Evolutionary conservation across 352 stramenopile genomes (phyloP), one percentile per base, ranked within the genome.

Genomic region (Pythium grandisporangium): DNA sequence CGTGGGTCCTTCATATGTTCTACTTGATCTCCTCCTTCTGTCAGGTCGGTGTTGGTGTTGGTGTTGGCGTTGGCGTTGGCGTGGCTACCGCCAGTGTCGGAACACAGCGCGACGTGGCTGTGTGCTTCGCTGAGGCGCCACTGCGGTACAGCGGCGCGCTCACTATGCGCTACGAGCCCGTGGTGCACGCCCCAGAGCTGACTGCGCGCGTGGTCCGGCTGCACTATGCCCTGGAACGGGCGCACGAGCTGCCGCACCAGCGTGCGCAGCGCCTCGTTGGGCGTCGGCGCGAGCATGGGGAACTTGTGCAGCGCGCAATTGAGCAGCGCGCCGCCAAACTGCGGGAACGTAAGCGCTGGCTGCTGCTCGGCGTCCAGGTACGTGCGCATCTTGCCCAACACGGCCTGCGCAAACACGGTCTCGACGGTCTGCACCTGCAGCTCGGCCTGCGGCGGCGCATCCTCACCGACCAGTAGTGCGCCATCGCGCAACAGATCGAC

Each of bases 331-430:
- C 68, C 71, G 14, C 63, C 70, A 42, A 84, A 84, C 13, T 70
- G 55, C 11, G 58, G 52, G 42, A 84, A 84, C 0, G 68, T 68
- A 22, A 84, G 52, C 5, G 61, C 66, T 11, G 71, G 71, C 22
- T 66, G 44, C 1, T 45, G 57, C 7, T 81, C 67, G 0, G 55
- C 57, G 39, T 84, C 71, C 3, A 84, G 37, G 27, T 77, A 79
- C 30, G 69, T 53, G 22, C 71, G 66, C 30, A 84, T 55, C 41
- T 81, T 79, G 27, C 71, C 71, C 37, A 84, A 50, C 10, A 64
- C 57, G 1, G 71, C 67, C 30, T 79, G 53, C 1, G 68, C 71
- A 40, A 84, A 84, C 16, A 81, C 58, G 17, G 36, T 37, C 44
- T 80, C 70, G 5, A 74, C 52, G 12, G 44, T 48, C 5, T 48